A percentile compares a stretch with the other conserved stretches of the same genome.
These are phyloP conservation scores for Botrytis medusae DNA, from an alignment of 2,329 filamentous ascomycete species.

Conservation along the genomic window DNA sequence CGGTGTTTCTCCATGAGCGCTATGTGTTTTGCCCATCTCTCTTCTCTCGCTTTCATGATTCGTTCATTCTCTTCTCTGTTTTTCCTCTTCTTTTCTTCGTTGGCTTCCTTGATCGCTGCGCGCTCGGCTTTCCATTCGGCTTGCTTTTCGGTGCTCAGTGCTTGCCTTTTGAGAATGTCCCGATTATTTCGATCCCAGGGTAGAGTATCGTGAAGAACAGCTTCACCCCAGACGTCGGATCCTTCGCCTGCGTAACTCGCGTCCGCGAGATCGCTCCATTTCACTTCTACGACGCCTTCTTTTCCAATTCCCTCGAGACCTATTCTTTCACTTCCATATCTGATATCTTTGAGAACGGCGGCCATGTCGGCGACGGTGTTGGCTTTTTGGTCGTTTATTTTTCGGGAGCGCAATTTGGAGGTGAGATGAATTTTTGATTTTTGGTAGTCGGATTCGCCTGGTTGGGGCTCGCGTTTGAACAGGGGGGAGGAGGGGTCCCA, in stretches of 20 bases:
- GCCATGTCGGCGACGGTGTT: constrained; percentile 66
- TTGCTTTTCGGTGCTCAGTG: neutral
- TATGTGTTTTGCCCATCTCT: constrained; percentile 1
- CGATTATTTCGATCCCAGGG: neutral
- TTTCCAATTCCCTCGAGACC: constrained; percentile 17
- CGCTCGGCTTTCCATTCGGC: constrained; percentile 7
- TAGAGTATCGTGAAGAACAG: constrained; percentile 35
- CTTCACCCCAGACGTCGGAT: constrained; percentile 36
- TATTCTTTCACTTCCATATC: constrained; percentile 19
- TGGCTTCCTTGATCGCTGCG: neutral
- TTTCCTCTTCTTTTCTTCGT: constrained; percentile 4
- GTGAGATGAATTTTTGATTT: constrained; percentile 16
- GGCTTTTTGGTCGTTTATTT: constrained; percentile 59
- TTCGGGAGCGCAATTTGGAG: constrained; percentile 48
- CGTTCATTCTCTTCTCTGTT: neutral
- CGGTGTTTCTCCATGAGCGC: constrained; percentile 14
- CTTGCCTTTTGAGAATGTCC: neutral
- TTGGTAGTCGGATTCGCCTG: neutral
- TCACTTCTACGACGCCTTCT: constrained; percentile 32
- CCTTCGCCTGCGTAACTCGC: constrained; percentile 40
- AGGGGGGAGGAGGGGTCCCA: constrained; percentile 46
- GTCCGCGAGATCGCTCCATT: constrained; percentile 42
- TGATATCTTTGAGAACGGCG: constrained; percentile 36
- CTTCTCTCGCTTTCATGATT: neutral
- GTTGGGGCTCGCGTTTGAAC: neutral